Evolutionary conservation across 345 rosid genomes (phyloP).

Genomic region (Moringa oleifera): DNA sequence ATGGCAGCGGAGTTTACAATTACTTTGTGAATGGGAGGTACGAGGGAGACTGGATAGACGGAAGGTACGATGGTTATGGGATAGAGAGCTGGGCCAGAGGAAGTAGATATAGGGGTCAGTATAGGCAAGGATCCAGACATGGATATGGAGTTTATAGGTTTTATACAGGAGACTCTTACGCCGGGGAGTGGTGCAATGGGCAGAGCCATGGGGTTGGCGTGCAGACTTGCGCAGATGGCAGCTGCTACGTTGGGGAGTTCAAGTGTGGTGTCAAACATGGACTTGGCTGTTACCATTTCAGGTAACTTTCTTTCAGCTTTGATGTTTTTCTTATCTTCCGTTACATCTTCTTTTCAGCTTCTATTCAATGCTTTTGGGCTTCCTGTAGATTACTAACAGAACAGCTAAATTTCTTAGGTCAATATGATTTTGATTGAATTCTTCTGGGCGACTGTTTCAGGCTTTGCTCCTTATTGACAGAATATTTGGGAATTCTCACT

Average conservation of each 20-base stretch:
- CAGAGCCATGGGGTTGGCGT: slow-evolving; percentile 91
- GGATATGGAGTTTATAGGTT: slow-evolving; percentile 79
- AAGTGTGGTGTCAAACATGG: slow-evolving; percentile 92
- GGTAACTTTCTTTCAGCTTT: slow-evolving; percentile 29
- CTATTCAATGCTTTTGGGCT: background rate
- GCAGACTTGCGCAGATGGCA: slow-evolving; percentile 84
- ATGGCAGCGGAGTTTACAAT: slow-evolving; percentile 92
- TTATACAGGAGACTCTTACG: slow-evolving; percentile 84
- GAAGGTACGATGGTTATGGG: slow-evolving; percentile 85
- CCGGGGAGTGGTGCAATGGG: slow-evolving; percentile 93
- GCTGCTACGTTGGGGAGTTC: slow-evolving; percentile 78
- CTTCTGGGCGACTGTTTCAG: no score
- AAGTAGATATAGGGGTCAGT: slow-evolving; percentile 84
- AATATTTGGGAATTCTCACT: no score
- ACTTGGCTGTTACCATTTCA: slow-evolving; percentile 85
- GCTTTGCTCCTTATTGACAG: background rate
- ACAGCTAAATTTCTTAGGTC: background rate
- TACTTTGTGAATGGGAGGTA: slow-evolving; percentile 73
- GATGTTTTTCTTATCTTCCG: no score
- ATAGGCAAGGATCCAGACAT: slow-evolving; percentile 73
- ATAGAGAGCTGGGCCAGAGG: slow-evolving; percentile 95
- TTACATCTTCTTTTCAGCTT: no score
- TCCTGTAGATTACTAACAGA: background rate
- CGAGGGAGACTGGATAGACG: slow-evolving; percentile 94
- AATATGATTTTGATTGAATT: background rate